Percentiles rank a stretch among this genome's conserved stretches.
Evolutionary conservation across 75 land plant species (phyloP).

Genomic region (Azolla pinnata): DNA sequence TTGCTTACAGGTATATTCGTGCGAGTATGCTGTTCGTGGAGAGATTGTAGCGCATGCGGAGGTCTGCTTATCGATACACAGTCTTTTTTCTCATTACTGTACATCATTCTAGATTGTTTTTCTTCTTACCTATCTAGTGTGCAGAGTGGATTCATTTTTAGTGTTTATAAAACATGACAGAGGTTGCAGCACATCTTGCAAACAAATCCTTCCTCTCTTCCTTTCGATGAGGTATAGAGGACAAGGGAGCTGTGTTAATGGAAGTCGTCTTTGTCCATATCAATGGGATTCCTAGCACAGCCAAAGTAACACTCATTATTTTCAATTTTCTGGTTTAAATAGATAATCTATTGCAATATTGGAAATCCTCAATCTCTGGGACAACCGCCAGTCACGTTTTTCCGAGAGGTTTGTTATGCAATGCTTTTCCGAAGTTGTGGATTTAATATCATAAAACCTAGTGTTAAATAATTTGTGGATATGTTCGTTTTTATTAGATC

Average conservation of each 20-base stretch:
- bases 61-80: slow-evolving; percentile 26
- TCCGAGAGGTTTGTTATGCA: slow-evolving; percentile 73
- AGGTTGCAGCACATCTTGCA: slow-evolving; percentile 65
- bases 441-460: too few species aligned
- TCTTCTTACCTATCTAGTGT: too few species aligned
- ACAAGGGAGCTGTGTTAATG: too few species aligned
- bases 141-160: too few species aligned
- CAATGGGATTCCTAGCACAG: background rate
- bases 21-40: slow-evolving; percentile 97
- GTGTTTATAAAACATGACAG: too few species aligned
- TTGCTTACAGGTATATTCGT: slow-evolving; percentile 59
- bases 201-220: slow-evolving; percentile 60
- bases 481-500: too few species aligned
- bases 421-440: too few species aligned
- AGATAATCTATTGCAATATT: slow-evolving; percentile 77
- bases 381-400: slow-evolving; percentile 90
- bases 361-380: slow-evolving; percentile 99
- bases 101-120: too few species aligned
- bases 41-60: slow-evolving; percentile 86
- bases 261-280: background rate
- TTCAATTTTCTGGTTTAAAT: background rate
- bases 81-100: background rate
- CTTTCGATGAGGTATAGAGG: slow-evolving; percentile 93
- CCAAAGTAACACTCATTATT: background rate
- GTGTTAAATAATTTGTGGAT: too few species aligned